Percentiles rank a stretch among this genome's conserved stretches.
These are phyloP conservation scores for Lasiodiplodia theobromae DNA, from an alignment of 2,329 filamentous ascomycete genomes.

Conservation along the genomic window DNA sequence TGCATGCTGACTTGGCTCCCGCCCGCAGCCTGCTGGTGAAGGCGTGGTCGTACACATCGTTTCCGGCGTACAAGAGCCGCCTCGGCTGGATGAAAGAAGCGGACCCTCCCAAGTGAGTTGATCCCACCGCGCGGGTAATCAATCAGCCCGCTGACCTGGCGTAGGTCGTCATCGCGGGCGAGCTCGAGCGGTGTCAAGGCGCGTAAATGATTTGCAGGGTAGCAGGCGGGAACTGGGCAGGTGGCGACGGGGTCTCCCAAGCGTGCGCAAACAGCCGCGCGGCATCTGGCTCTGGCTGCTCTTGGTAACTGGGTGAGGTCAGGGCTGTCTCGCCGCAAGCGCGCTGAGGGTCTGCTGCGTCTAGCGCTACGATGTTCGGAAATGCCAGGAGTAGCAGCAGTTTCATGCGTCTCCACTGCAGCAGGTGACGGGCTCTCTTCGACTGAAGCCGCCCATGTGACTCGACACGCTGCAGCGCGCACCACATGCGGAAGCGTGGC, in stretches of 20 bases:
- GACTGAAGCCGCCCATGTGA: conserved; percentile 14
- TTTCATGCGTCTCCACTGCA: conserved; percentile 21
- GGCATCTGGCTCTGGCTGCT: conserved; percentile 17
- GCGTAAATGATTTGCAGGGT: background rate
- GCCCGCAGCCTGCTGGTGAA: conserved; percentile 53
- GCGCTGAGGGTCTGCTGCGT: conserved; percentile 19
- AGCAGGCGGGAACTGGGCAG: background rate
- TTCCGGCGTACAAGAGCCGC: conserved; percentile 46
- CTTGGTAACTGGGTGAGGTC: conserved; percentile 6
- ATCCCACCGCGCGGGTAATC: background rate
- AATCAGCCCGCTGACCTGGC: background rate
- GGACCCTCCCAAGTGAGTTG: conserved; percentile 2
- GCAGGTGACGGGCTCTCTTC: conserved; percentile 15
- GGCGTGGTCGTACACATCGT: conserved; percentile 54
- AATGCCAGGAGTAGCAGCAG: conserved; percentile 22
- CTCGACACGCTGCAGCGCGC: conserved; percentile 3
- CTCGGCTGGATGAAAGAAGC: conserved; percentile 40
- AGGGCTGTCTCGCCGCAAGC: conserved; percentile 21
- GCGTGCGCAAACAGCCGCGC: conserved; percentile 26
- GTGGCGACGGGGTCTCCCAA: conserved; percentile 1
- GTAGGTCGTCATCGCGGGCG: conserved; percentile 1
- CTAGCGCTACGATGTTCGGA: conserved; percentile 23
- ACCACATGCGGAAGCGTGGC: background rate
- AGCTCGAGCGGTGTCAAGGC: conserved; percentile 19
- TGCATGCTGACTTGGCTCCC: conserved; percentile 23